phyloP scores from a whole-genome alignment of 164 flowering plant species.

The Protea cynaroides region DNA sequence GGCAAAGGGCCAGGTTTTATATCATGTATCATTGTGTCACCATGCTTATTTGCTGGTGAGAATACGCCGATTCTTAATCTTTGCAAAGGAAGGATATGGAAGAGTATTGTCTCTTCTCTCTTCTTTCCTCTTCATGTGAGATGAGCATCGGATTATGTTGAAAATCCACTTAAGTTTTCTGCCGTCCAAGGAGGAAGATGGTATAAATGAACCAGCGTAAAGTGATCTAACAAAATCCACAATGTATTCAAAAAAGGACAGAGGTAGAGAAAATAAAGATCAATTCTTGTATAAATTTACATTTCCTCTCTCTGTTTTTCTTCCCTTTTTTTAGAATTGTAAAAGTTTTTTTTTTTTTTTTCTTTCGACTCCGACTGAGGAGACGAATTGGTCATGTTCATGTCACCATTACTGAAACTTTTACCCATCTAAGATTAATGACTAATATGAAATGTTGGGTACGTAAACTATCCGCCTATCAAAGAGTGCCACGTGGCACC shows the following conservation, averaged over 20 bases:
- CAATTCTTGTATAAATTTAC: slow-evolving; percentile 17
- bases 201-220: not conserved
- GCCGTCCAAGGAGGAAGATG: slow-evolving; percentile 21
- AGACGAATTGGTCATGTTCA: too few relatives aligned
- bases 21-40: slow-evolving; percentile 31
- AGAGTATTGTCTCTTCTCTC: not conserved
- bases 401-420: not conserved
- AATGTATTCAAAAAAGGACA: not conserved
- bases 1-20: slow-evolving; percentile 28
- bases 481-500: too few relatives aligned
- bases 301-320: not conserved
- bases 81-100: too few relatives aligned
- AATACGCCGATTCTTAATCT: slow-evolving; percentile 21
- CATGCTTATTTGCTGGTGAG: slow-evolving; percentile 33
- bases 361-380: slow-evolving; percentile 9
- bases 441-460: too few relatives aligned
- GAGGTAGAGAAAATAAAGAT: not conserved
- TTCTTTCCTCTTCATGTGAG: slow-evolving; percentile 18
- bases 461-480: too few relatives aligned
- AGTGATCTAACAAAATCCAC: too few relatives aligned
- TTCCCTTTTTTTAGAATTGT: slow-evolving; percentile 3
- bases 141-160: slow-evolving; percentile 12
- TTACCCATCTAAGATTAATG: too few relatives aligned
- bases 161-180: not conserved
- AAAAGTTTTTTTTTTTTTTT: slow-evolving; percentile 6